Conservation (phyloP, 371 early-diverging fungal species). For the Mortierella sp. region DNA sequence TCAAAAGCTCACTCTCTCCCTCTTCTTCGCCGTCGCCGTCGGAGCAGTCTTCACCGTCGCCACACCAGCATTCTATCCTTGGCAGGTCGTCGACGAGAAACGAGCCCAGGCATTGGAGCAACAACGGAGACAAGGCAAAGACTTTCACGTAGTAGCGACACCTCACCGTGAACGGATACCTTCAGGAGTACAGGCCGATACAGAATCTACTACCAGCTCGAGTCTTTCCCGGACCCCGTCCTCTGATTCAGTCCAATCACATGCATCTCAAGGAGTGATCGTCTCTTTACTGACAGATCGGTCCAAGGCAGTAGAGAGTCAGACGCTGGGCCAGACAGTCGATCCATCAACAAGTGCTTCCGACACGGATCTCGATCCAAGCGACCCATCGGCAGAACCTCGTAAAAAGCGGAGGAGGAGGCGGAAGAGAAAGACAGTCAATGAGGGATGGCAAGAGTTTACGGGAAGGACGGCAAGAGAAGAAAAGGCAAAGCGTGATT, state of each 20-base stretch:
- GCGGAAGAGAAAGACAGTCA: slow-evolving; percentile 50
- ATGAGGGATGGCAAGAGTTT: slow-evolving; percentile 53
- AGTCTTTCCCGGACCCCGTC: not conserved
- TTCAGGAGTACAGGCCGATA: no score
- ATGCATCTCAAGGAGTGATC: slow-evolving; percentile 40
- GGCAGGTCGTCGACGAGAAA: slow-evolving; percentile 50
- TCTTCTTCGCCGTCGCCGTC: slow-evolving; percentile 53
- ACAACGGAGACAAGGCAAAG: slow-evolving; percentile 48
- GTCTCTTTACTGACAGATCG: slow-evolving; percentile 45
- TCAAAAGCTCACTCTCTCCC: slow-evolving; percentile 48
- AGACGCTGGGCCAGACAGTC: not conserved
- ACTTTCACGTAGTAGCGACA: slow-evolving; percentile 40
- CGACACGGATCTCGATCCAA: slow-evolving; percentile 5
- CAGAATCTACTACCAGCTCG: no score
- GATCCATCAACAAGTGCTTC: not conserved
- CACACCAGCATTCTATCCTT: slow-evolving; percentile 48
- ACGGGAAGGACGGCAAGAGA: slow-evolving; percentile 52
- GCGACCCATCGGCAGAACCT: slow-evolving; percentile 4
- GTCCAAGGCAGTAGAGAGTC: slow-evolving; percentile 2
- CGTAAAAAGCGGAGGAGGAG: slow-evolving; percentile 45
- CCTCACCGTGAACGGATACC: slow-evolving; percentile 2
- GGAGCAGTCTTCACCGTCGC: slow-evolving; percentile 53
- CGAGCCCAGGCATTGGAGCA: slow-evolving; percentile 51
- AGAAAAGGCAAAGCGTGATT: slow-evolving; percentile 37
- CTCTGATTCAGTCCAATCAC: not conserved